Evolutionary conservation across 2,329 filamentous ascomycete genomes (phyloP), one percentile per base, ranked within the genome.

Genomic region (Sphaerulina musiva): DNA sequence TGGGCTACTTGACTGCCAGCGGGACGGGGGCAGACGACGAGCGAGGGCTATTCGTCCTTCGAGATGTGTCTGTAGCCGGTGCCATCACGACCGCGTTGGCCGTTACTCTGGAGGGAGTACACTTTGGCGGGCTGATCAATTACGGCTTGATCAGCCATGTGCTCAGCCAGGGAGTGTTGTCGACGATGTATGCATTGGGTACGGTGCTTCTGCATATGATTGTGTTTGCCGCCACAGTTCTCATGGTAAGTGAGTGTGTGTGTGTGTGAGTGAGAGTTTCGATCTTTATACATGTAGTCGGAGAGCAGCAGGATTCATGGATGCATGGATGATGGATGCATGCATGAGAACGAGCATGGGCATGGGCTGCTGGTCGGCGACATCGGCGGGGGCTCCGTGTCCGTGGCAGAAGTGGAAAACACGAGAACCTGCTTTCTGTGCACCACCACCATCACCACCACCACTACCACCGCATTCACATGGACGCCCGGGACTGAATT

Each of bases 1-100:
- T 69, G 31, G 65, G 70, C 48, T 61, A 65, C 54, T 70, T 68
- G n/a, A 20, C 20, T 20, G 68, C 66, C 2, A 71, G 69, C 52
- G 70, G 67, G 11, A 61, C 67, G 2, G 59, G 69, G 2, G 55
- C 61, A 9, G 64, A 17, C 31, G 53, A 45, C 12, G 54, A 62
- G 34, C 48, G 55, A n/a, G 56, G 51, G 39, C n/a, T 60, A 29
- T 50, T 56, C 31, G 50, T 64, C 12, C 46, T 67, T 4, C 56
- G 66, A 57, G 61, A 73, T 56, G 50, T 70, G 1, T 63, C 67
- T 4, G 51, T 56, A n/a, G 60, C 64, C 11, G 64, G 65, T 4
- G 60, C 60, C 10, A 20, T 65, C 26, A 53, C 56, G 12, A 63
- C 62, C 23, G 56, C 51, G n/a, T 14, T 63, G 29, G 66, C 68